A percentile compares a stretch with the other conserved stretches of the same genome.
Conservation (phyloP, 129 eudicot species). For the Pulicaria dysenterica region DNA sequence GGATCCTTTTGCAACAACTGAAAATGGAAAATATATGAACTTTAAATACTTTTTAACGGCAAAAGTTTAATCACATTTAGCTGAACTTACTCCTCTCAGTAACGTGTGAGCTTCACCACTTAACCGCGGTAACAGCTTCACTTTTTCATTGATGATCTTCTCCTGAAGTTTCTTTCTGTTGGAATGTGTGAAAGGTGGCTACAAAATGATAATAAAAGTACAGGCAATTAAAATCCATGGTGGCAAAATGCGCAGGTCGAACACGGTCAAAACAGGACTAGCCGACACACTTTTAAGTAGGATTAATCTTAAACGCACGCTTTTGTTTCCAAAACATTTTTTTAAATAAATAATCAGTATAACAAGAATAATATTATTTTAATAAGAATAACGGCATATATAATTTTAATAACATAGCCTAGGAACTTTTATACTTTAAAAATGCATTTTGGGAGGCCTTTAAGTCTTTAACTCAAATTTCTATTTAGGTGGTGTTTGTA, state of each 20-base stretch:
- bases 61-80: constrained; percentile 5
- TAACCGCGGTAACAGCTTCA: constrained; percentile 84
- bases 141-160: constrained; percentile 74
- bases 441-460: too few species aligned
- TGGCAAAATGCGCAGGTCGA: neutral
- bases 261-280: neutral
- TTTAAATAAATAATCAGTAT: too few species aligned
- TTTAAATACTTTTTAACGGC: neutral
- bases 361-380: neutral
- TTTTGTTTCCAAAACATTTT: too few species aligned
- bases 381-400: neutral
- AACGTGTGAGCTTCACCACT: constrained; percentile 85
- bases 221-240: neutral
- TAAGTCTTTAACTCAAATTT: too few species aligned
- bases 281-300: neutral
- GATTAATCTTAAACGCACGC: neutral
- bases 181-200: constrained; percentile 89
- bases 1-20: constrained; percentile 93
- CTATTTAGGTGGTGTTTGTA: too few species aligned
- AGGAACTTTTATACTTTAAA: too few species aligned
- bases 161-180: constrained; percentile 96
- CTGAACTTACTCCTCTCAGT: constrained; percentile 81
- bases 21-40: neutral
- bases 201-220: constrained; percentile 26
- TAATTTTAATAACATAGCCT: too few species aligned